Evolutionary conservation across 163 green algal genomes (phyloP).

Genomic region (Trebouxia gelatinosa): DNA sequence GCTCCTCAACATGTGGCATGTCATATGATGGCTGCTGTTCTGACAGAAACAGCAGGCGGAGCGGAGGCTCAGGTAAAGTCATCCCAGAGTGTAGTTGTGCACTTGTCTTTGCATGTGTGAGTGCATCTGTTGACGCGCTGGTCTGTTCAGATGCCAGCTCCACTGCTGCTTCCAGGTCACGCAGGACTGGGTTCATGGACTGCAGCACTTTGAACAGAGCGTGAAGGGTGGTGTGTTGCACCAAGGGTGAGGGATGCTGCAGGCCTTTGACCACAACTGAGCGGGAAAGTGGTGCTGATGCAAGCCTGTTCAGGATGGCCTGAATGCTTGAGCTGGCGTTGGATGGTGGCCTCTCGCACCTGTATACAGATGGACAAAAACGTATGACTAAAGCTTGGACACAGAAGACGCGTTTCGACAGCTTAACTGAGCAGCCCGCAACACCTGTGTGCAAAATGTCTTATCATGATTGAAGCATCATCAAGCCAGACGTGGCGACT

Average conservation of each 20-base stretch:
- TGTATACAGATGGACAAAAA: not conserved
- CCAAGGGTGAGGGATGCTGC: not conserved
- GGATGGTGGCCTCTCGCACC: not conserved
- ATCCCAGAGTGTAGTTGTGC: too few species aligned
- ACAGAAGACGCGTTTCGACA: too few species aligned
- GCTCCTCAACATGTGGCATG: not conserved
- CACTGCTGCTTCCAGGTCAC: not conserved
- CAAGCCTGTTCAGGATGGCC: not conserved
- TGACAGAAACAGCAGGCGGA: too few species aligned
- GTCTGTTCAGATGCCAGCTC: not conserved
- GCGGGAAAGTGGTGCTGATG: not conserved
- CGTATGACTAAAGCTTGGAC: not conserved
- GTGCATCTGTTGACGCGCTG: not conserved
- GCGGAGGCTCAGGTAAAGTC: too few species aligned
- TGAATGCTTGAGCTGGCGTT: not conserved
- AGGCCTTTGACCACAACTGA: slow-evolving; percentile 11
- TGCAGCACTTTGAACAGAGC: slow-evolving; percentile 6
- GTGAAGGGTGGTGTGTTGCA: slow-evolving; percentile 9
- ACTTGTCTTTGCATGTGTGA: too few species aligned
- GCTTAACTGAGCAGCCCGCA: too few species aligned
- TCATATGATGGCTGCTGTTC: not conserved
- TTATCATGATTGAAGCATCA: too few species aligned
- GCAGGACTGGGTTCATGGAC: not conserved
- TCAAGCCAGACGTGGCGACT: too few species aligned
- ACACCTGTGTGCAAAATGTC: too few species aligned